Base-by-base conservation (phyloP, 805 yeast genomes). In the Diddensiella santjacobensis region DNA sequence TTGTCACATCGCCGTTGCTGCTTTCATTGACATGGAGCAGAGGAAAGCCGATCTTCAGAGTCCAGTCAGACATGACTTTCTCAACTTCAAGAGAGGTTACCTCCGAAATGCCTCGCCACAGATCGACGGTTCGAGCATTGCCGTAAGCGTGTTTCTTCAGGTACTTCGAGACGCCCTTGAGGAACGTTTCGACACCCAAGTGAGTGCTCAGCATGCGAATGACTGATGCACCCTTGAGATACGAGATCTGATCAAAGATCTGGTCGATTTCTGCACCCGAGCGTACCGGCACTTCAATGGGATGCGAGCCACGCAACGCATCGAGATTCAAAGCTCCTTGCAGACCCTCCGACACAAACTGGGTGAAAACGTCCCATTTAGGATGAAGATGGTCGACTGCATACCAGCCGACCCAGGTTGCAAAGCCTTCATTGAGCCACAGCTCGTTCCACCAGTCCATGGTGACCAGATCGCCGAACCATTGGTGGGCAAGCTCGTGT, bases 391-490 rank as follows among this genome's bases (percentile, higher is more conserved):
- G 68, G 68, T 85, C 81, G 65, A 87, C 82, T 6, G 90, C 84
- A 62, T 79, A 83, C 89, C 91, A 86, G 3, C 91, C 85, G 84
- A 84, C 84, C 87, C 91, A 86, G 46, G 95, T 86, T 42, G 95
- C 95, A 58, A 86, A 87, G 40, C 93, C 91, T 71, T 86, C 95
- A 64, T 86, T 86, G 59, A 86, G 76, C 91, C 93, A 86, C 60
- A 86, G 75, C 56, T 87, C 91, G 67, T 84, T 87, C 95, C 95
- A 86, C 83, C 87, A 86, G 62, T 85, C 90, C 95, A 86, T 86
- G 47, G 95, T 86, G 51, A 86, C 95, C 68, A 86, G 74, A 67
- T 86, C 83, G 63, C 95, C 95, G 60, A 86, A 86, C 95, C 95
- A 86, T 71, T 86, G 95, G 67, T 86, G 95, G 43, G 95, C 93